Percentiles rank a stretch among this genome's conserved stretches.
These are phyloP conservation scores for Lizonia empirigonia DNA, from an alignment of 2,329 filamentous ascomycete genomes.

Conservation along the genomic window DNA sequence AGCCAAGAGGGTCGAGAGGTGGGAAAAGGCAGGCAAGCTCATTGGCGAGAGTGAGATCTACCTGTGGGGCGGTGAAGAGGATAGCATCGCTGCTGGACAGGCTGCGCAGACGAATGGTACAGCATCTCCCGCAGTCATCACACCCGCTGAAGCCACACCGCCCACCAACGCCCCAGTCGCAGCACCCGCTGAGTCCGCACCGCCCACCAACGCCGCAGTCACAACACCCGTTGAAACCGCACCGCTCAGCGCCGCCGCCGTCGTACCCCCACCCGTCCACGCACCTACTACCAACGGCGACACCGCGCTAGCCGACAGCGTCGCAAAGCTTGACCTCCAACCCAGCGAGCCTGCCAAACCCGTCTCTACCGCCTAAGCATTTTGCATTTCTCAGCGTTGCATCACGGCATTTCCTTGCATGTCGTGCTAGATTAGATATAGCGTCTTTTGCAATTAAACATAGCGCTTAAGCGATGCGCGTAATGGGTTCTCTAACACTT, in stretches of 20 bases:
- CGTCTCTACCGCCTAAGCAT: slow-evolving; percentile 7
- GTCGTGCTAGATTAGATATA: too few species aligned
- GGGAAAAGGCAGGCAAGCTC: slow-evolving; percentile 78
- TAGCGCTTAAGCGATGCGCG: too few species aligned
- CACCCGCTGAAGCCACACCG: not conserved
- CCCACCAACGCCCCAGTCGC: not conserved
- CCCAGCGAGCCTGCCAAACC: slow-evolving; percentile 26
- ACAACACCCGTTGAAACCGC: not conserved
- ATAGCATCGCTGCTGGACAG: slow-evolving; percentile 23
- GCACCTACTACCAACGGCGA: slow-evolving; percentile 6
- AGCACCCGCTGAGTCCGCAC: too few species aligned
- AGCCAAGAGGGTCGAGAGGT: slow-evolving; percentile 68
- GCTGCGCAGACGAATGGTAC: not conserved
- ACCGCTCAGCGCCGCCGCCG: slow-evolving; percentile 2
- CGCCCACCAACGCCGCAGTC: not conserved
- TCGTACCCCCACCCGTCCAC: slow-evolving; percentile 5
- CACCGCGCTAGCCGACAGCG: slow-evolving; percentile 24
- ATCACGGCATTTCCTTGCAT: too few species aligned
- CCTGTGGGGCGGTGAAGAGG: slow-evolving; percentile 69
- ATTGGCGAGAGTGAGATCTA: slow-evolving; percentile 89
- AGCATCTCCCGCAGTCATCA: not conserved
- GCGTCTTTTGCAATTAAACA: too few species aligned
- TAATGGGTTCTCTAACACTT: too few species aligned
- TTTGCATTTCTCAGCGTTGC: not conserved
- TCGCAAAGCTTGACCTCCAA: slow-evolving; percentile 34